phyloP scores from a whole-genome alignment of 2,329 filamentous ascomycete species.

The Cercospora zeae-maydis region DNA sequence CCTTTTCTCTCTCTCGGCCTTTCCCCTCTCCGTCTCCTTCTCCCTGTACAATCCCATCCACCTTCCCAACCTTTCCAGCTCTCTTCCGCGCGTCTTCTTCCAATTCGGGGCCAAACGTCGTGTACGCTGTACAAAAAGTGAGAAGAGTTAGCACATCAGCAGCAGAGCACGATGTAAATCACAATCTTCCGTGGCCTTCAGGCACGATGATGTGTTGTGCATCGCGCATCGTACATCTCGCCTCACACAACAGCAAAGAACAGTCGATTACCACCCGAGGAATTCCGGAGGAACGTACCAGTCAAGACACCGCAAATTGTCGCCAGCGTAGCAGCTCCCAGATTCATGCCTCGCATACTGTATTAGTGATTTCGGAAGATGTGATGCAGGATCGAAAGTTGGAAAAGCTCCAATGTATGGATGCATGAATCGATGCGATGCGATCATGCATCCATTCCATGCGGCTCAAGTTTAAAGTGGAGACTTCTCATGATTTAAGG shows the following conservation, averaged over 20 bases:
- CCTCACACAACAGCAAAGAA: no score
- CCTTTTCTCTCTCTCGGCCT: constrained; percentile 13
- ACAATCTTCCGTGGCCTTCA: no score
- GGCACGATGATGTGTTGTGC: no score
- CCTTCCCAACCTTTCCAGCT: neutral
- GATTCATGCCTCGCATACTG: constrained; percentile 14
- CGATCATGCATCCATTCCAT: neutral
- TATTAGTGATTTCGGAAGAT: neutral
- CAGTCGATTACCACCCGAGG: no score
- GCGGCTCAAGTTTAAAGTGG: neutral
- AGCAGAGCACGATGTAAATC: no score
- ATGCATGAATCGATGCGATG: neutral
- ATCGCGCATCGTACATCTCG: no score
- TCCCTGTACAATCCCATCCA: neutral
- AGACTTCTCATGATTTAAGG: neutral
- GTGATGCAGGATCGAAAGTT: neutral
- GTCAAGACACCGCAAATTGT: constrained; percentile 10
- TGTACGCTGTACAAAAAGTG: constrained; percentile 23
- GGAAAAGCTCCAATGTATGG: neutral
- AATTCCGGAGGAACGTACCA: constrained; percentile 2
- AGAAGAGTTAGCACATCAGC: no score
- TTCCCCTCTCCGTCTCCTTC: neutral
- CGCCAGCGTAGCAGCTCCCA: constrained; percentile 6
- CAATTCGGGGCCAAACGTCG: constrained; percentile 32
- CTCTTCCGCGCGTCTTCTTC: constrained; percentile 20